Conservation (phyloP, 306 rosid species). For the Lathyrus oleraceus region DNA sequence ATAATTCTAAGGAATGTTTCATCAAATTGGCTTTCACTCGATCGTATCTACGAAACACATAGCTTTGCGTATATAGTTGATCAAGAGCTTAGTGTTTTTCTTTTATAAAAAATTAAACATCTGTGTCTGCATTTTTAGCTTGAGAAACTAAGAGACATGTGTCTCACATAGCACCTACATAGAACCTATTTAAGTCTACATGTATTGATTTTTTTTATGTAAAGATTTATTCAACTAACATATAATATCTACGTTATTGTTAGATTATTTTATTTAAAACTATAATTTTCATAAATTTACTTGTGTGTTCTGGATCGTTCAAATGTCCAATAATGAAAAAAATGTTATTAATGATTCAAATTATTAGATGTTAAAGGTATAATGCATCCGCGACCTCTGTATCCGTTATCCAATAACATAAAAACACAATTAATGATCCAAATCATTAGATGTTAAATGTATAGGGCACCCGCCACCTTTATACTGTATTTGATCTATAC, state of each 20-base stretch:
- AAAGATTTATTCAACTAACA: not conserved
- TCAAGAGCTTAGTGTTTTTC: not conserved
- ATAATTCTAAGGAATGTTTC: not conserved
- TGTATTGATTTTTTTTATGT: not conserved
- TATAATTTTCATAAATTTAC: not conserved
- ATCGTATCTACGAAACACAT: constrained; percentile 13
- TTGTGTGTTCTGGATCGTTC: no score
- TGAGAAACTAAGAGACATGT: constrained; percentile 21
- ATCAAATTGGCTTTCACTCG: constrained; percentile 4
- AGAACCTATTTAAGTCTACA: not conserved
- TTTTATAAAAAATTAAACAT: not conserved
- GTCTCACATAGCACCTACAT: constrained; percentile 6
- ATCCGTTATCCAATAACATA: no score
- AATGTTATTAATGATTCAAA: no score
- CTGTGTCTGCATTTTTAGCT: not conserved
- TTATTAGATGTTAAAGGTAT: no score
- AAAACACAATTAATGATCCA: no score
- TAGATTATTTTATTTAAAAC: not conserved
- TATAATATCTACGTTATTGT: not conserved
- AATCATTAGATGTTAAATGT: no score
- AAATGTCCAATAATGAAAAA: no score
- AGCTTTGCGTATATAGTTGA: not conserved
- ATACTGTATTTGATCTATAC: no score
- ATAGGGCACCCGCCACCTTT: no score
- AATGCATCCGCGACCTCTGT: no score